Evolutionary conservation across 129 eudicot genomes (phyloP), one percentile per base, ranked within the genome.

Genomic region (Lonicera japonica): DNA sequence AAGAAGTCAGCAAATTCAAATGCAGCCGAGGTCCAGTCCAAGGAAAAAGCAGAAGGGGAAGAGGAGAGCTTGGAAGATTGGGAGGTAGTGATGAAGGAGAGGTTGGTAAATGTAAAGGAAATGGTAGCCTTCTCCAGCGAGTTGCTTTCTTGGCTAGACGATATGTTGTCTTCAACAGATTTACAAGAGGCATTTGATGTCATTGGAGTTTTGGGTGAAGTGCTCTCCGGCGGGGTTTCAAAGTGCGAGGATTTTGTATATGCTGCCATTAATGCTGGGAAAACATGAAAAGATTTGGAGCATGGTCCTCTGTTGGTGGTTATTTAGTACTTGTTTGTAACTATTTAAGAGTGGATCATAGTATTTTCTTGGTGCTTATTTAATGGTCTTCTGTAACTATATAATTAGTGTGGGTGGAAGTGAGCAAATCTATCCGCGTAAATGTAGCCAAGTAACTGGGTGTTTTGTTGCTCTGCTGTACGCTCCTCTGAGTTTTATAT

Each of bases 151-250:
- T 92, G 95, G 96, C 78, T 92, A n/a, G 95, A 92, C 1, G 99
- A 87, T 22, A 77, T 85, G 85, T 75, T 71, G 23, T 75, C 85
- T 18, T 79, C 84, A 53, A 57, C 76, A 0, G 89, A 85, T 75
- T 68, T 92, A 48, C 99, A 88, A 75, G 96, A 88, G 76, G 94
- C 99, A 11, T 92, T 92, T 58, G 96, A 92, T 45, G 71, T 88
- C 21, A 83, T 88, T 3, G 99, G 95, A n/a, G 91, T 87, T 50
- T 48, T 88, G 57, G 71, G 69, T 8, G 99, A 92, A 64, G 99
- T 88, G 21, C 58, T 92, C 23, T 80, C 90, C 11, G 57, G 78
- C 53, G 88, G 84, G 9, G 70, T 65, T 22, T 54, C 79, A 15
- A 77, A 62, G 50, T 92, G 99, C 16, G 99, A 92, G 76, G 96